Evolutionary conservation across 805 yeast species (phyloP).

Genomic region (Starmerella sirachaensis): DNA sequence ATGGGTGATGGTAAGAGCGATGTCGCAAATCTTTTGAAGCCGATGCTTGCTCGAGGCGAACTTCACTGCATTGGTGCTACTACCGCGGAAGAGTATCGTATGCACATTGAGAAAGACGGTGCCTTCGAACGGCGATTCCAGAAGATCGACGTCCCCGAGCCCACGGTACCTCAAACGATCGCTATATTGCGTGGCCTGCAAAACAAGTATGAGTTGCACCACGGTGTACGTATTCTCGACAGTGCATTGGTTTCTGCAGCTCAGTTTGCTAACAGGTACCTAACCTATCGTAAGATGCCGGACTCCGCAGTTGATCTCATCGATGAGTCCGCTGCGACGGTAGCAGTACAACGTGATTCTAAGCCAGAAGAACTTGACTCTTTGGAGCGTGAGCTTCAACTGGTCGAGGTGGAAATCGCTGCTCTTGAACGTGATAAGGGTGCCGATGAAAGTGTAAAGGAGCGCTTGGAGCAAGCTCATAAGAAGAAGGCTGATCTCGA

Average conservation of each 20-base stretch:
- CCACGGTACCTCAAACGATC: slow-evolving; percentile 82
- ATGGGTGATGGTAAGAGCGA: slow-evolving; percentile 99
- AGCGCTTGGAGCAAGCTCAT: slow-evolving; percentile 67
- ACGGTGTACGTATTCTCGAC: slow-evolving; percentile 92
- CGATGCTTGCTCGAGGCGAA: slow-evolving; percentile 92
- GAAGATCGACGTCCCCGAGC: slow-evolving; percentile 90
- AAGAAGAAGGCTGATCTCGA: slow-evolving; percentile 71
- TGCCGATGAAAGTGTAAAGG: slow-evolving; percentile 70
- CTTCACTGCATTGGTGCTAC: slow-evolving; percentile 98
- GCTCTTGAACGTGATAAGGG: slow-evolving; percentile 94
- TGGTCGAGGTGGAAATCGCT: slow-evolving; percentile 88
- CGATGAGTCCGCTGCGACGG: slow-evolving; percentile 93
- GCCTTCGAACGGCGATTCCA: slow-evolving; percentile 98
- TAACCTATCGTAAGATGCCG: slow-evolving; percentile 90
- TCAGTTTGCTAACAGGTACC: slow-evolving; percentile 82
- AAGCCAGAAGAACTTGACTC: slow-evolving; percentile 94
- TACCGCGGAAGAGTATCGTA: slow-evolving; percentile 86
- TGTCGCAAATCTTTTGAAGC: slow-evolving; percentile 92
- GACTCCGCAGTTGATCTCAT: slow-evolving; percentile 94
- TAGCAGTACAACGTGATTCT: slow-evolving; percentile 96
- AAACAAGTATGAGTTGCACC: slow-evolving; percentile 90
- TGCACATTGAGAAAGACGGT: slow-evolving; percentile 89
- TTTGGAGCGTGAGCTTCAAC: slow-evolving; percentile 81
- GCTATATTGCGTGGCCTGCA: slow-evolving; percentile 95
- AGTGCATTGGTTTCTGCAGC: slow-evolving; percentile 91